Evolutionary conservation across 2,329 filamentous ascomycete genomes (phyloP), one percentile per base, ranked within the genome.

Genomic region (Passalora sequoiae): DNA sequence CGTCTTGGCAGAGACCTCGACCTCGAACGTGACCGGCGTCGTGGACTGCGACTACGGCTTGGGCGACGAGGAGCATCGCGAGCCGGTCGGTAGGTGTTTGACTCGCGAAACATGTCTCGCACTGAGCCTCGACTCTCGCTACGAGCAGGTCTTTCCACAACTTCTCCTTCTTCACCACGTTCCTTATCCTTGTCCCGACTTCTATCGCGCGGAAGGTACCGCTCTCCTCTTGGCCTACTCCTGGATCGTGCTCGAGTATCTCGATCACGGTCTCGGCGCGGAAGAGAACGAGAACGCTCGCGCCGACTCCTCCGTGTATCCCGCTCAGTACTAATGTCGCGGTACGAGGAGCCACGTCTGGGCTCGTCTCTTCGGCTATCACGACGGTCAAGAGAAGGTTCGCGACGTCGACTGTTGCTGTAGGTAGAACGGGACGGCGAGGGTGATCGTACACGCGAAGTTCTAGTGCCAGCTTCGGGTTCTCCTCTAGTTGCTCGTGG

Each of bases 151-250:
- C 51, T 50, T 43, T 62, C 59, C 9, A 60, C 56, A 15, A 62
- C 55, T 44, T 60, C 59, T 30, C 59, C 58, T 47, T 60, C 59
- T 35, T 61, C 59, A 25, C 57, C 37, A 21, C 38, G 28, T 3
- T 71, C 69, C 8, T 67, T 59, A 28, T 69, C 66, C 6, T 67
- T 59, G 6, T 66, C 65, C 31, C 65, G 54, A 6, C 71, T 67
- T 4, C 62, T 37, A 10, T 47, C 44, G 15, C 33, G 6, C 8
- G 16, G 16, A 16, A 36, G 4, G 19, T 36, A 36, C 8, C 39
- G 38, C 15, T 49, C 55, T 39, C 24, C 12, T 53, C 51, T 13
- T 55, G 53, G 20, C 55, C 51, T 20, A n/a, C 33, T 36, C 15
- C 19, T 17, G 4, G 33, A 36, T 9, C 33, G 33, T 9, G n/a